A percentile compares a stretch with the other conserved stretches of the same genome.
These are phyloP conservation scores for Myriangium duriaei DNA, from an alignment of 2,329 filamentous ascomycete species.

Conservation along the genomic window DNA sequence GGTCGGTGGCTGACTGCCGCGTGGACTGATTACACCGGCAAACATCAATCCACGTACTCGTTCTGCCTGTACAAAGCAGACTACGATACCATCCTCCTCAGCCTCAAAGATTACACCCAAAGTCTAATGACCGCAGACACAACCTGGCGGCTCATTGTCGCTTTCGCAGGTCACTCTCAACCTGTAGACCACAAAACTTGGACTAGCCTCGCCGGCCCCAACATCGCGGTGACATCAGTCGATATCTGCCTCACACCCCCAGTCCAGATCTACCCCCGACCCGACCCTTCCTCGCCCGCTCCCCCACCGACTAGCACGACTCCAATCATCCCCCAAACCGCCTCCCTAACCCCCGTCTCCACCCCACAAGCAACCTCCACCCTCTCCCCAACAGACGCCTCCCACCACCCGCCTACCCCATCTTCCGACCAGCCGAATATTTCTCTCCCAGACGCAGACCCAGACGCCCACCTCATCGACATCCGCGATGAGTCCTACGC, in stretches of 20 bases:
- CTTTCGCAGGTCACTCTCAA: constrained; percentile 44
- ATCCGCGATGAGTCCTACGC: constrained; percentile 65
- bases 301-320: constrained; percentile 40
- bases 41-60: constrained; percentile 58
- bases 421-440: constrained; percentile 28
- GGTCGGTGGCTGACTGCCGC: constrained; percentile 66
- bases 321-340: constrained; percentile 16
- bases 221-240: constrained; percentile 27
- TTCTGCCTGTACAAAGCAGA: constrained; percentile 52
- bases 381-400: constrained; percentile 19
- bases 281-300: constrained; percentile 42
- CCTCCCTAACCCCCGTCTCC: constrained; percentile 49
- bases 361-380: constrained; percentile 39
- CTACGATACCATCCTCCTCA: constrained; percentile 6
- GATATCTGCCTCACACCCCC: constrained; percentile 25
- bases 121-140: constrained; percentile 60
- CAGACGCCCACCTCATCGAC: constrained; percentile 59
- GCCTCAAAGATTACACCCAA: constrained; percentile 63
- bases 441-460: constrained; percentile 37
- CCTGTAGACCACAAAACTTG: constrained; percentile 41
- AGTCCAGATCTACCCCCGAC: constrained; percentile 47
- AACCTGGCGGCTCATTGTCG: constrained; percentile 65
- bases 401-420: constrained; percentile 19
- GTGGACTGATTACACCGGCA: constrained; percentile 69
- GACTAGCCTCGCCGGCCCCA: constrained; percentile 39